Conservation (phyloP, 2,329 filamentous ascomycete genomes). For the Mycosphaerelloides madeirae region DNA sequence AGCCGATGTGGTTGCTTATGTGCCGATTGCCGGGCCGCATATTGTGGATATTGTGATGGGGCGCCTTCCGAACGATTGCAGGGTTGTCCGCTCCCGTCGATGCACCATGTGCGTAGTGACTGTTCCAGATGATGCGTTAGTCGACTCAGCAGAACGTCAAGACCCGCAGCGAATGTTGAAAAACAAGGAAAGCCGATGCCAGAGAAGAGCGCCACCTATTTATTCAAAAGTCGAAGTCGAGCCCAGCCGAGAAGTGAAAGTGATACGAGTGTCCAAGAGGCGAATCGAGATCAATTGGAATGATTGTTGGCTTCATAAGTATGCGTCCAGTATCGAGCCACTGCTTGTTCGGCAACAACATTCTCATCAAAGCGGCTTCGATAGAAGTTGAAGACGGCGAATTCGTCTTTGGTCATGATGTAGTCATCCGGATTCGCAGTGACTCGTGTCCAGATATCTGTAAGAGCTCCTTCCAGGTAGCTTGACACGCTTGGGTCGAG, state of each 20-base stretch:
- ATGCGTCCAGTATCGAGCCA: conserved; percentile 55
- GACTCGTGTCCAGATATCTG: conserved; percentile 64
- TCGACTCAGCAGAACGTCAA: background rate
- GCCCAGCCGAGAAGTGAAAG: no score
- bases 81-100: background rate
- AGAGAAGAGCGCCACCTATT: background rate
- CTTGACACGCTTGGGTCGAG: conserved; percentile 58
- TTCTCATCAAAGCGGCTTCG: conserved; percentile 59
- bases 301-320: conserved; percentile 15
- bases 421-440: conserved; percentile 62
- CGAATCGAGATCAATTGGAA: background rate
- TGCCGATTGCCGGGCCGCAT: conserved; percentile 8
- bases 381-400: conserved; percentile 82
- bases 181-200: background rate
- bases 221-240: no score
- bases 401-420: conserved; percentile 71
- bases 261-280: no score
- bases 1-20: conserved; percentile 9
- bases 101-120: background rate
- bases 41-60: conserved; percentile 1
- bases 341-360: conserved; percentile 47
- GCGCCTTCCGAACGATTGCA: background rate
- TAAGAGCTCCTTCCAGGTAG: conserved; percentile 62
- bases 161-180: background rate
- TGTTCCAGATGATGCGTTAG: conserved; percentile 11